These are phyloP conservation scores for Mychonastes homosphaera DNA, from an alignment of 139 green algal species.

Conservation along the genomic window DNA sequence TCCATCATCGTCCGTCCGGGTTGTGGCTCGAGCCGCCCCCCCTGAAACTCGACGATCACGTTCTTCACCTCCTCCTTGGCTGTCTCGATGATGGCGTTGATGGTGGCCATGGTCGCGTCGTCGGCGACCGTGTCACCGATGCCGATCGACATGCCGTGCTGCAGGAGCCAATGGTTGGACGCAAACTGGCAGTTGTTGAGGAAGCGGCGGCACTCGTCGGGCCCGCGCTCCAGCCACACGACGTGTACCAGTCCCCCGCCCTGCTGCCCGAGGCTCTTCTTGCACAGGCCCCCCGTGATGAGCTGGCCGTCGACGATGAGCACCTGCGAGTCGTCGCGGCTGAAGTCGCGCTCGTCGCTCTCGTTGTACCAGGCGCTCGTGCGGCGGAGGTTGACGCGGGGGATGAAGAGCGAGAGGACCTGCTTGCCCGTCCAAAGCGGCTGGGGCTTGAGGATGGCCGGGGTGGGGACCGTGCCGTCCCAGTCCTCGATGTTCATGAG, in stretches of 20 bases:
- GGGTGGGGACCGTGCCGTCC: slow-evolving; percentile 85
- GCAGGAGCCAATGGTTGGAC: slow-evolving; percentile 93
- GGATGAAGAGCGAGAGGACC: slow-evolving; percentile 78
- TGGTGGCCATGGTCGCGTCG: slow-evolving; percentile 74
- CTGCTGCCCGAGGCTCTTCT: slow-evolving; percentile 83
- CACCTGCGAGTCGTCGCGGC: slow-evolving; percentile 77
- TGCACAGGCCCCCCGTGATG: slow-evolving; percentile 89
- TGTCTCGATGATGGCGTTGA: slow-evolving; percentile 84
- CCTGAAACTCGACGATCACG: slow-evolving; percentile 77
- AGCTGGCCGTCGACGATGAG: slow-evolving; percentile 72
- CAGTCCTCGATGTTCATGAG: slow-evolving; percentile 91
- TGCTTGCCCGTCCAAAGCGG: slow-evolving; percentile 98
- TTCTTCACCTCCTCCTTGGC: slow-evolving; percentile 77
- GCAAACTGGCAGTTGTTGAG: slow-evolving; percentile 74
- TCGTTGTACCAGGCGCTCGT: slow-evolving; percentile 78
- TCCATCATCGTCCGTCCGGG: slow-evolving; percentile 87
- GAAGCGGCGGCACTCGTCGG: slow-evolving; percentile 62
- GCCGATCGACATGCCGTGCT: slow-evolving; percentile 89
- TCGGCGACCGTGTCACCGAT: slow-evolving; percentile 97
- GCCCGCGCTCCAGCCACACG: slow-evolving; percentile 89
- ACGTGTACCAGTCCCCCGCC: slow-evolving; percentile 84
- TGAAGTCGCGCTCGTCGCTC: slow-evolving; percentile 68
- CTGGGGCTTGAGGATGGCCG: slow-evolving; percentile 86
- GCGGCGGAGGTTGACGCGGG: slow-evolving; percentile 72
- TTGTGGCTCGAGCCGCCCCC: slow-evolving; percentile 74